Conservation (phyloP, 1,139 yeast species). For the Candida tunisiensis region DNA sequence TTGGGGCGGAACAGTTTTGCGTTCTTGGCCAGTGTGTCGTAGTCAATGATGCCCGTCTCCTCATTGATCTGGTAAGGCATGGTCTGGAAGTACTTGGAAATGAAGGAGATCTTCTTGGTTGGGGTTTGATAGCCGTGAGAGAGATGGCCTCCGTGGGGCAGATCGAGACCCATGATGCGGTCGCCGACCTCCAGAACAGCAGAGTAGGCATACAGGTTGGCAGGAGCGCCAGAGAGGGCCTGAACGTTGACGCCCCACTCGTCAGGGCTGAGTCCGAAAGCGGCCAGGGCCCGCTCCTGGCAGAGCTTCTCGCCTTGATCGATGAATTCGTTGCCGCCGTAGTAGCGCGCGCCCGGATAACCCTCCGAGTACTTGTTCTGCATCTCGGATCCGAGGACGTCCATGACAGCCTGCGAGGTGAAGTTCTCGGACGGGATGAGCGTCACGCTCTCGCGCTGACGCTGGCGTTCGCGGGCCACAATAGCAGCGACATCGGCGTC, state of each 20-base stretch:
- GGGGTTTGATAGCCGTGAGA: conserved; percentile 98
- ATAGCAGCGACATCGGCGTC: conserved; percentile 30
- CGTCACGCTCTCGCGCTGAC: conserved; percentile 91
- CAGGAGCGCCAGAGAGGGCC: conserved; percentile 93
- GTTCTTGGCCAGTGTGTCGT: conserved; percentile 82
- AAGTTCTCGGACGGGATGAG: conserved; percentile 94
- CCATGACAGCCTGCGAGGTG: conserved; percentile 92
- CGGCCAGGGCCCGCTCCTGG: conserved; percentile 83
- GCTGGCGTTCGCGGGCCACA: conserved; percentile 72
- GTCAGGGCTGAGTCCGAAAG: conserved; percentile 63
- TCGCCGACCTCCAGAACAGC: conserved; percentile 92
- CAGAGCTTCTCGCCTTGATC: conserved; percentile 86
- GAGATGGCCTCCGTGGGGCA: conserved; percentile 97
- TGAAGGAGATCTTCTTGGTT: conserved; percentile 86
- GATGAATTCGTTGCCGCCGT: conserved; percentile 93
- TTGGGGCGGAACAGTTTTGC: conserved; percentile 89
- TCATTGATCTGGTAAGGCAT: conserved; percentile 95
- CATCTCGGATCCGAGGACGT: conserved; percentile 95
- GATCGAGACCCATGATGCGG: conserved; percentile 90
- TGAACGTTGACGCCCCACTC: conserved; percentile 98
- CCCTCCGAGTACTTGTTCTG: conserved; percentile 96
- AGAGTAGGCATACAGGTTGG: conserved; percentile 90
- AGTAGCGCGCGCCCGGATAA: conserved; percentile 92
- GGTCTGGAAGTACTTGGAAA: conserved; percentile 91
- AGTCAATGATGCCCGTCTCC: conserved; percentile 86